phyloP scores from a whole-genome alignment of 2,329 filamentous ascomycete genomes.

The Claviceps quebecensis region DNA sequence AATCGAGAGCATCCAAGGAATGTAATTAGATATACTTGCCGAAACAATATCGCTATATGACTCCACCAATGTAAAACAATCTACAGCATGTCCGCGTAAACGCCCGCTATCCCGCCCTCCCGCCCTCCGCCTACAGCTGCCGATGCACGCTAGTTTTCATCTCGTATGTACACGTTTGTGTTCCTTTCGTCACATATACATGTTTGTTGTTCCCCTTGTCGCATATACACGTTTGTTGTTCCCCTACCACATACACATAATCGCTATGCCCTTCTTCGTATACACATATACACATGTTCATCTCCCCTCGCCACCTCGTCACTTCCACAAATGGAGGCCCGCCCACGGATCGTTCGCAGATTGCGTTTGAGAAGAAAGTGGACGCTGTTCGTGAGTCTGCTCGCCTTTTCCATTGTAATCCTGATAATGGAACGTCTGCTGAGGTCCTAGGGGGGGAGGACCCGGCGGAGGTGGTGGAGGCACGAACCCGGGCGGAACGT shows the following conservation, averaged over 20 bases:
- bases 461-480: slow-evolving; percentile 50
- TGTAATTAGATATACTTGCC: too few species aligned
- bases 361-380: slow-evolving; percentile 18
- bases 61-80: background rate
- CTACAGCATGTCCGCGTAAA: too few species aligned
- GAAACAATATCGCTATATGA: background rate
- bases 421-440: slow-evolving; percentile 46
- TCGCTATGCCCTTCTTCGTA: too few species aligned
- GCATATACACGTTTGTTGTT: too few species aligned
- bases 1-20: too few species aligned
- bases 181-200: too few species aligned
- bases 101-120: background rate
- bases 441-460: slow-evolving; percentile 45
- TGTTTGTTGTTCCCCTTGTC: too few species aligned
- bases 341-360: slow-evolving; percentile 36
- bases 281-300: background rate
- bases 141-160: too few species aligned
- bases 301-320: background rate
- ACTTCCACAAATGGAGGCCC: slow-evolving; percentile 39
- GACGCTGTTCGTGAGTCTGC: slow-evolving; percentile 5
- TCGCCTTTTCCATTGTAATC: slow-evolving; percentile 19
- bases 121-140: background rate
- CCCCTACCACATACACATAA: too few species aligned
- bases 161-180: too few species aligned
- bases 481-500: slow-evolving; percentile 43